phyloP scores from a whole-genome alignment of 352 stramenopile species.

The Phytopythium chamaehyphon region DNA sequence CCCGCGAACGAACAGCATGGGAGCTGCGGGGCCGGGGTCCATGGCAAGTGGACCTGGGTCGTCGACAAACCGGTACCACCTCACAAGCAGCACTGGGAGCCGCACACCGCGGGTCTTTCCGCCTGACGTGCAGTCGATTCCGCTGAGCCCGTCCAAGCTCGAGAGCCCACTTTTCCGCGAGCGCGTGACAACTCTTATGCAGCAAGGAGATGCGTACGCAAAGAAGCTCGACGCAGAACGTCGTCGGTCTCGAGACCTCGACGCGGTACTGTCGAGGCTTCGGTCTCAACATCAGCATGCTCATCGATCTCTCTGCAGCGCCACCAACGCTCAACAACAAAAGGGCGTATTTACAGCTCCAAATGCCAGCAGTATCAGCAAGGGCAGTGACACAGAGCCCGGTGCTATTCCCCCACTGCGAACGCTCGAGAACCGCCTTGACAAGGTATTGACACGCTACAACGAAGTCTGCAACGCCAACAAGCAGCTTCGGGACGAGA shows the following conservation, averaged over 20 bases:
- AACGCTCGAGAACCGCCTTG: conserved; percentile 77
- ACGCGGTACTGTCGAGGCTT: conserved; percentile 19
- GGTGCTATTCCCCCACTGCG: conserved; percentile 55
- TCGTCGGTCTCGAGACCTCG: conserved; percentile 45
- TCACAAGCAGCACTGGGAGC: conserved; percentile 19
- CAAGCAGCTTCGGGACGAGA: conserved; percentile 76
- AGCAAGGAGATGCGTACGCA: conserved; percentile 69
- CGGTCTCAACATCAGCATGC: conserved; percentile 42
- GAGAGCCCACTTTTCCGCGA: conserved; percentile 74
- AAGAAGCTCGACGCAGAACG: conserved; percentile 64
- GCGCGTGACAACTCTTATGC: conserved; percentile 56
- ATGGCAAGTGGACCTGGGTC: not conserved
- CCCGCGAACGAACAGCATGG: not conserved
- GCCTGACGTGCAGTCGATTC: conserved; percentile 44
- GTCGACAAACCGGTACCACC: conserved; percentile 32
- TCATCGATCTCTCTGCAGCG: conserved; percentile 44
- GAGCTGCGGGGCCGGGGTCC: not conserved
- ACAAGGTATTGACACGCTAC: conserved; percentile 82
- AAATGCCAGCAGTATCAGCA: not conserved
- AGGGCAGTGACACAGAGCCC: conserved; percentile 14
- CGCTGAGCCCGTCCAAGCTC: conserved; percentile 60
- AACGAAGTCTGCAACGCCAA: conserved; percentile 83
- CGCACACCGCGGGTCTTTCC: conserved; percentile 55
- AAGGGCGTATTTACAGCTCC: conserved; percentile 3
- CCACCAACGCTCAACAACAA: conserved; percentile 34